Base-by-base conservation (phyloP, 73 alveolate species). In the Paramecium tetraurelia region DNA sequence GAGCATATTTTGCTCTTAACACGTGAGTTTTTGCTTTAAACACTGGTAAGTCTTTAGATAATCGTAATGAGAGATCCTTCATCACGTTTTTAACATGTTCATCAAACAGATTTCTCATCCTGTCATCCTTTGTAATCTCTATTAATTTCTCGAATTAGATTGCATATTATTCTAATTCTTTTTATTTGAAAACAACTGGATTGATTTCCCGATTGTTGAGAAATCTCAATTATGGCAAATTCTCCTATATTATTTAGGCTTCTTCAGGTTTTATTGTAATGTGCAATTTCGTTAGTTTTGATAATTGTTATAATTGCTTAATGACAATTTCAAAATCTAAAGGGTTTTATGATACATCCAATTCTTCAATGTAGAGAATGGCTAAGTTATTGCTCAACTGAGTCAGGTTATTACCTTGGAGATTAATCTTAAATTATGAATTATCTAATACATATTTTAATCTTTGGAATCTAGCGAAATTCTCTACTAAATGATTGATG, bases 101-200 rank as follows among this genome's bases (percentile, higher is more conserved):
- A 72, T 96, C 99, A 68, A 96, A 96, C 24, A 93, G 92, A 24
- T 93, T 96, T 33, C 97, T 96, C 14, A 96, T 93, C 46, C 77
- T 59, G 68, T 95, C 95, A 59, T 96, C 98, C 7, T 93, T 68
- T 48, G 80, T 71, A 35, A 95, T 92, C 22, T 92, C 95, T 92
- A 97, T 58, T 24, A 96, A 69, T 41, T 53, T 69, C 31, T 96
- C 99, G 86, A 93, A 96, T 20, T 95, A 85, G 3, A 95, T 89
- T 2, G 99, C 99, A 18, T 93, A 89, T 63, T 92, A 76, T 88
- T 96, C 98, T 35, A 96, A 86, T 72, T 96, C 99, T 38, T 86
- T 93, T 59, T 92, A 50, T 53, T 92, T 92, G 40, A 92, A 72
- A 72, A 14, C 86, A 11, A 80, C 75, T 16, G 70, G 43, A 14